Percentiles rank a stretch among this genome's conserved stretches.
Conservation (phyloP, 495 filamentous ascomycete species). For the Trichocladium uniseriatum region DNA sequence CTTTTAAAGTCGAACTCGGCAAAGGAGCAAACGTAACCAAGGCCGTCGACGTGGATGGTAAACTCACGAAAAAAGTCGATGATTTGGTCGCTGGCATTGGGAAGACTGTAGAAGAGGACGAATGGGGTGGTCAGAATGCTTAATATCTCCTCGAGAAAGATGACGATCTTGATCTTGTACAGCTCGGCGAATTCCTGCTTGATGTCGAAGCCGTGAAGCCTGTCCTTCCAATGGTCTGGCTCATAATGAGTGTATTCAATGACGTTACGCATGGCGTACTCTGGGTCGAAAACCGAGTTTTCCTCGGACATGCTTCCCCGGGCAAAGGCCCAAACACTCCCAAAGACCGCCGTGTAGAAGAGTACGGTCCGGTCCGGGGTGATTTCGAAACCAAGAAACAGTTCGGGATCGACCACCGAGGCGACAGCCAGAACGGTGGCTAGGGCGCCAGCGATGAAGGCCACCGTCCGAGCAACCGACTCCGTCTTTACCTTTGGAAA, state of each 20-base stretch:
- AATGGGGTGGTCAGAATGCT: constrained; percentile 89
- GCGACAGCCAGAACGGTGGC: constrained; percentile 72
- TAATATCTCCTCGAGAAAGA: constrained; percentile 86
- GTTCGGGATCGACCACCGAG: constrained; percentile 76
- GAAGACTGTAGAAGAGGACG: constrained; percentile 77
- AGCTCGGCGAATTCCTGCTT: constrained; percentile 75
- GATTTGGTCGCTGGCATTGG: constrained; percentile 82
- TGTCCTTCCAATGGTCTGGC: constrained; percentile 76
- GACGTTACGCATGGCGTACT: constrained; percentile 76
- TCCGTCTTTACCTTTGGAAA: constrained; percentile 92
- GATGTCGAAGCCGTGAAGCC: constrained; percentile 79
- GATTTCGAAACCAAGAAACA: constrained; percentile 87
- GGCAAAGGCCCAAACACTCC: constrained; percentile 65
- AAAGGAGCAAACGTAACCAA: constrained; percentile 93
- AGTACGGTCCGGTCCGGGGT: constrained; percentile 72
- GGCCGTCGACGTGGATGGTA: constrained; percentile 90
- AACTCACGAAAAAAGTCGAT: constrained; percentile 98
- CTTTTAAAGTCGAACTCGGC: constrained; percentile 98
- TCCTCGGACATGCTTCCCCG: constrained; percentile 77
- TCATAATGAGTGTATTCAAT: constrained; percentile 87
- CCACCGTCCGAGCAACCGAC: constrained; percentile 69
- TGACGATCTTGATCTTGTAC: constrained; percentile 80
- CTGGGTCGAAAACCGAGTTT: constrained; percentile 82
- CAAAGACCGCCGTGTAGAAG: constrained; percentile 69
- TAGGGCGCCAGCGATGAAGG: constrained; percentile 79